Evolutionary conservation across 106 monocot species (phyloP).

Genomic region (Vanilla planifolia): DNA sequence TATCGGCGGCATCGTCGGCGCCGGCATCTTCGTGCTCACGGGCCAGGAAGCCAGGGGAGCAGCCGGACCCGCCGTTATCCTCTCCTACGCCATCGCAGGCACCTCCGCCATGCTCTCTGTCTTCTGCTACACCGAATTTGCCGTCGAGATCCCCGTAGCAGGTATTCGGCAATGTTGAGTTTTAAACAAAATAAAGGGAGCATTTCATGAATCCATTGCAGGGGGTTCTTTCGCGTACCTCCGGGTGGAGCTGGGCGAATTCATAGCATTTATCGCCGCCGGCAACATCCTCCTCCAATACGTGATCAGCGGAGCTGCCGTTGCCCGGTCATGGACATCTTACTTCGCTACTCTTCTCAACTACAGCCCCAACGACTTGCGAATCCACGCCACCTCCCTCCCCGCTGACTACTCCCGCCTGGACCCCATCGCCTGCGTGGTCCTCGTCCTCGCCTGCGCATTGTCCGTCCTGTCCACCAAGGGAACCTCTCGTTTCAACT

Average conservation of each 20-base stretch:
- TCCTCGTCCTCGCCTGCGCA: slow-evolving; percentile 38
- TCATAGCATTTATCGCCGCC: slow-evolving; percentile 75
- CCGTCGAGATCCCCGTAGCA: slow-evolving; percentile 10
- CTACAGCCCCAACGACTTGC: slow-evolving; percentile 65
- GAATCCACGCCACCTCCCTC: slow-evolving; percentile 56
- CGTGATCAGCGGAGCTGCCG: slow-evolving; percentile 77
- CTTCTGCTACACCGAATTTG: slow-evolving; percentile 11
- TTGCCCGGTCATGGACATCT: slow-evolving; percentile 88
- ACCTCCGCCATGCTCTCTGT: slow-evolving; percentile 13
- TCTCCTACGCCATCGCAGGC: slow-evolving; percentile 75
- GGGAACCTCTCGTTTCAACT: slow-evolving; percentile 83
- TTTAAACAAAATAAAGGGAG: too few relatives aligned
- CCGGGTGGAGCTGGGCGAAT: slow-evolving; percentile 3
- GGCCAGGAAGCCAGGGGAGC: slow-evolving; percentile 38
- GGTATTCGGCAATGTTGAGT: neutral
- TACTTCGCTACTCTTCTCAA: slow-evolving; percentile 88
- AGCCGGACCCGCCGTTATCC: slow-evolving; percentile 63
- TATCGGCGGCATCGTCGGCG: slow-evolving; percentile 71
- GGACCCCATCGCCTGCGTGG: slow-evolving; percentile 75
- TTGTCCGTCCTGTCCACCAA: slow-evolving; percentile 63
- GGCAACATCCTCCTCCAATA: slow-evolving; percentile 95
- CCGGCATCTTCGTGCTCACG: slow-evolving; percentile 78
- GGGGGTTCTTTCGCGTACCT: slow-evolving; percentile 9
- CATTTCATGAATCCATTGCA: neutral
- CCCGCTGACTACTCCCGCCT: slow-evolving; percentile 50